A percentile compares a stretch with the other conserved stretches of the same genome.
phyloP scores from a whole-genome alignment of 2,329 filamentous ascomycete genomes.

The Periconia macrospinosa region DNA sequence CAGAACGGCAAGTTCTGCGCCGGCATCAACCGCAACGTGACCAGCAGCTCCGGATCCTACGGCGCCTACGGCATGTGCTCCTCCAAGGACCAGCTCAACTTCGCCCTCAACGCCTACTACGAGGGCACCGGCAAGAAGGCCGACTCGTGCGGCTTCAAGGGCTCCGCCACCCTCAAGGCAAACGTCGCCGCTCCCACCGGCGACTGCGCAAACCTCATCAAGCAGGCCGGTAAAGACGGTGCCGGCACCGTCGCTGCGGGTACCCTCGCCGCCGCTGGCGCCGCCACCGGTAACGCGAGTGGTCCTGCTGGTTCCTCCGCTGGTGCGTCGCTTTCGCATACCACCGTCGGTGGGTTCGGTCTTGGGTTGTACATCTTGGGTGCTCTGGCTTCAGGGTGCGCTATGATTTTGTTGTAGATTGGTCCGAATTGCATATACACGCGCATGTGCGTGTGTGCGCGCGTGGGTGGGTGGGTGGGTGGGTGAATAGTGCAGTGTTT shows the following conservation, averaged over 20 bases:
- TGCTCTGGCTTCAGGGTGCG: conserved; percentile 55
- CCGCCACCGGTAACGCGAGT: conserved; percentile 19
- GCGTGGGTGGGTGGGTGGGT: too few species aligned
- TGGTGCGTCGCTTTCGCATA: conserved; percentile 48
- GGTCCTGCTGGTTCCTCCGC: conserved; percentile 16
- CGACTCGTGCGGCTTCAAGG: conserved; percentile 71
- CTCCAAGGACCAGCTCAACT: conserved; percentile 70
- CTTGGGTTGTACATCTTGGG: conserved; percentile 54
- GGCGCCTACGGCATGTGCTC: conserved; percentile 80
- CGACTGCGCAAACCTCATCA: conserved; percentile 62
- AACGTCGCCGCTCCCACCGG: conserved; percentile 49
- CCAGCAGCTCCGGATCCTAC: conserved; percentile 68
- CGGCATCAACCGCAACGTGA: conserved; percentile 69
- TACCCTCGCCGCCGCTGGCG: conserved; percentile 6
- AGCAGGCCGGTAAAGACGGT: conserved; percentile 64
- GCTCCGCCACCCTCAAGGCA: conserved; percentile 62
- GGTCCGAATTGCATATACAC: neutral
- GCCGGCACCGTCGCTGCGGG: conserved; percentile 56
- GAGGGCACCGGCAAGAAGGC: conserved; percentile 52
- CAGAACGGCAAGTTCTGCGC: conserved; percentile 58
- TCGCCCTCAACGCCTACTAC: conserved; percentile 70
- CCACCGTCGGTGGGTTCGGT: conserved; percentile 50
- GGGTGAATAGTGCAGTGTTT: too few species aligned
- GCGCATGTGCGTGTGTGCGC: too few species aligned
- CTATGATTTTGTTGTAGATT: conserved; percentile 58